Percentiles rank a stretch among this genome's conserved stretches.
Conservation (phyloP, 1,284 basidiomycete genomes). For the Mycosarcoma mackinlayi region DNA sequence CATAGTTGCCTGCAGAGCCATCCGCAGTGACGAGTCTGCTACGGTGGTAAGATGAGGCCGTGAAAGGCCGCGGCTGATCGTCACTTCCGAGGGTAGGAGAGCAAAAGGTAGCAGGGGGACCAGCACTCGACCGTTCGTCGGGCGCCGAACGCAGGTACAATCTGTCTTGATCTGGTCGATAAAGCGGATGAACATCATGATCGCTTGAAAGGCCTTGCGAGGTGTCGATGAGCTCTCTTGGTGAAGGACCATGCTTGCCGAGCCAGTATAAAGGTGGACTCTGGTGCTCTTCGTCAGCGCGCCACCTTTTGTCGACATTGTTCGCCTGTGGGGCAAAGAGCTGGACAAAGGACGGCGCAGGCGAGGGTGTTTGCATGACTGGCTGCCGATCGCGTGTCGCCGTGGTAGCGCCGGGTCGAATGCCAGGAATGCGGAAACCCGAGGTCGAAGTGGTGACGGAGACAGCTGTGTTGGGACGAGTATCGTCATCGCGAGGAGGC, state of each 20-base stretch:
- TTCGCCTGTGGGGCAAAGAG: slow-evolving; percentile 27
- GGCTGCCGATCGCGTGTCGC: not conserved
- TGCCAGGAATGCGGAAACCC: slow-evolving; percentile 37
- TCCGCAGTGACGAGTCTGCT: slow-evolving; percentile 38
- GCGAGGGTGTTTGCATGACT: not conserved
- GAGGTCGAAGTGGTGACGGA: slow-evolving; percentile 32
- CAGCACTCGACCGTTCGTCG: not conserved
- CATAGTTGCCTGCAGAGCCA: slow-evolving; percentile 31
- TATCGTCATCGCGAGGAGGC: not conserved
- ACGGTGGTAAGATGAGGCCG: slow-evolving; percentile 44
- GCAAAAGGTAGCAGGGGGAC: not conserved
- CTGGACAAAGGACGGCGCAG: slow-evolving; percentile 10
- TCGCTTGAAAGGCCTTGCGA: slow-evolving; percentile 2
- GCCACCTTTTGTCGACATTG: not conserved
- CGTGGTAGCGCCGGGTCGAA: slow-evolving; percentile 1
- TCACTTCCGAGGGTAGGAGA: not conserved
- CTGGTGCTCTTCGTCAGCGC: not conserved
- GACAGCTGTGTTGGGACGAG: slow-evolving; percentile 12
- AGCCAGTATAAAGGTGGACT: slow-evolving; percentile 10
- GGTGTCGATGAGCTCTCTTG: slow-evolving; percentile 12
- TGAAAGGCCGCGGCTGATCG: slow-evolving; percentile 29
- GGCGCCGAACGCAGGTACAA: not conserved
- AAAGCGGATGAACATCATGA: not conserved
- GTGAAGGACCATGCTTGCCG: slow-evolving; percentile 12
- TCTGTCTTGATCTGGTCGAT: not conserved